Evolutionary conservation across 305 asterid genomes (phyloP), one percentile per base, ranked within the genome.

Genomic region (Fraxinus paxiana): DNA sequence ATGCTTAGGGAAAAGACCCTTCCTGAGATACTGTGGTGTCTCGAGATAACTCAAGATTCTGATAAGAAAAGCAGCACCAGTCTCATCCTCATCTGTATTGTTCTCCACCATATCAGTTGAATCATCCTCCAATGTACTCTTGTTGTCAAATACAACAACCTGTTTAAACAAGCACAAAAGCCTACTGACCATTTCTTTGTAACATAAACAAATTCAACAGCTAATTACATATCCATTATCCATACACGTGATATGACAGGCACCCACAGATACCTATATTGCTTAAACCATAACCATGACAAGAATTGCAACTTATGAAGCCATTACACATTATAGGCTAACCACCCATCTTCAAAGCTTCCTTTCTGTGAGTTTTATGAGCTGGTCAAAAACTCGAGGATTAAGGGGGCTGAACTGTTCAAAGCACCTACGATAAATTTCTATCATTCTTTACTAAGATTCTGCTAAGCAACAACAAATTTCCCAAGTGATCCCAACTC

Each of bases 11-110:
- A 94, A 94, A 84, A 94, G 98, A 81, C 88, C 88, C 91, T 91
- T 96, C 88, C 99, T 88, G 80, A 96, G 96, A 88, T 96, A 96
- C 86, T 93, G 99, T n/a, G 99, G 99, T 59, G 99, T 96, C 92
- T 96, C 98, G 22, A 94, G 91, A 87, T 96, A 93, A 86, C 90
- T 93, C 93, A 94, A 87, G 81, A 94, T 91, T 90, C 95, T 92
- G 56, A 90, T 83, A 73, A 96, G 92, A 87, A 96, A 96, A 79
- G 93, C 89, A 67, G 97, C 89, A 77, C 97, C 97, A 81, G 87
- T 89, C 84, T 94, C 97, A 78, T 92, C 80, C 38, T 88, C 92
- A 33, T 86, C 95, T 26, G 90, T 85, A 82, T 80, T 84, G 72
- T 85, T 85, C 13, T 85, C 92, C 82, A n/a, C 65, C 20, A 73